Percentiles rank a stretch among this genome's conserved stretches.
Conservation (phyloP, 2,329 filamentous ascomycete genomes). For the Diaporthe humulicola region DNA sequence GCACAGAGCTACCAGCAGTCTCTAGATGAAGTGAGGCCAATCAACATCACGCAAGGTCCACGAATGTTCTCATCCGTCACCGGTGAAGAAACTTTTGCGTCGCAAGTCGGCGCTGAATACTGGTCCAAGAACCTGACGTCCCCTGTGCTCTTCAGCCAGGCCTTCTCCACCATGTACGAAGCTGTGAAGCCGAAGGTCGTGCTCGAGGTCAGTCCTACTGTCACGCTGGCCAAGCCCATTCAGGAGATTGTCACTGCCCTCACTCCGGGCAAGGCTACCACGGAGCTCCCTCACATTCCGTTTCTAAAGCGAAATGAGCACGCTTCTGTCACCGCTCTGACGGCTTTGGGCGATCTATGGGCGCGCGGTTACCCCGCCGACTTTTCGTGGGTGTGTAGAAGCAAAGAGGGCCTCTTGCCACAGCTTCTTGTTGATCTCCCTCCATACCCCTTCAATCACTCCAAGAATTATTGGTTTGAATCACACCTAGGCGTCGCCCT, state of each 20-base stretch:
- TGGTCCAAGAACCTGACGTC: constrained; percentile 62
- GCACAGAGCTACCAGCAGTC: constrained; percentile 52
- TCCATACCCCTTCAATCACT: constrained; percentile 68
- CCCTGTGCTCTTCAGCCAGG: constrained; percentile 58
- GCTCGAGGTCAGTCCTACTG: constrained; percentile 57
- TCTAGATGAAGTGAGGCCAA: constrained; percentile 44
- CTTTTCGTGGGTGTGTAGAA: constrained; percentile 48
- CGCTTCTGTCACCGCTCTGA: constrained; percentile 42
- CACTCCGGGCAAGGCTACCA: not conserved
- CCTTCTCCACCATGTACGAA: constrained; percentile 51
- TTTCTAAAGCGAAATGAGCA: constrained; percentile 30
- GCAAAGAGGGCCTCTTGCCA: constrained; percentile 35
- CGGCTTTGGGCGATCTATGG: constrained; percentile 54
- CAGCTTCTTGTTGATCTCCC: constrained; percentile 60
- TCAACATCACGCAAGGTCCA: not conserved
- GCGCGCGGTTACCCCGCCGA: constrained; percentile 49
- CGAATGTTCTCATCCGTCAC: constrained; percentile 59
- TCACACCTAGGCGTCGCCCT: constrained; percentile 59
- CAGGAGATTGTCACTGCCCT: constrained; percentile 47
- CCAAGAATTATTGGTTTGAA: constrained; percentile 66
- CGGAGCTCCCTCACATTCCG: constrained; percentile 18
- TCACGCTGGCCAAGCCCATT: constrained; percentile 53
- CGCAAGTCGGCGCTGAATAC: constrained; percentile 53
- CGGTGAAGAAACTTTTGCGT: constrained; percentile 33
- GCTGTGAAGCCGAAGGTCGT: constrained; percentile 50